These are phyloP conservation scores for Pholiota microspora DNA, from an alignment of 768 basidiomycete genomes.

Conservation along the genomic window DNA sequence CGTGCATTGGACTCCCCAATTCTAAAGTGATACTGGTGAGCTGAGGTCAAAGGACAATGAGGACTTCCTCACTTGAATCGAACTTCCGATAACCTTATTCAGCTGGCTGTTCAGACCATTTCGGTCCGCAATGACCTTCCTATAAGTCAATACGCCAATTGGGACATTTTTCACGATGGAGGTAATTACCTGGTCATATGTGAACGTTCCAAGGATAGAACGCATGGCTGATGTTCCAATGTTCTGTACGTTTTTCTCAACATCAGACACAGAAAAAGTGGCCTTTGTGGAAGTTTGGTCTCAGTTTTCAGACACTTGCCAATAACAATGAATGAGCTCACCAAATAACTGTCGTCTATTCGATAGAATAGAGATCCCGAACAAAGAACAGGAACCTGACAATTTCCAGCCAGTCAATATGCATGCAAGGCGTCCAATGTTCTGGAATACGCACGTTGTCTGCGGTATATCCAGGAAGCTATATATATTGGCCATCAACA, in stretches of 20 bases:
- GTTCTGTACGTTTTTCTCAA: slow-evolving; percentile 46
- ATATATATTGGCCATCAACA: neutral
- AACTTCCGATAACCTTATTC: slow-evolving; percentile 46
- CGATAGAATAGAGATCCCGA: slow-evolving; percentile 57
- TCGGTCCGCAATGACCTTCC: slow-evolving; percentile 50
- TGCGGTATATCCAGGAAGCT: slow-evolving; percentile 33
- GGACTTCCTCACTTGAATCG: slow-evolving; percentile 35
- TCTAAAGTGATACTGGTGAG: slow-evolving; percentile 22
- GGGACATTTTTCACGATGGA: neutral
- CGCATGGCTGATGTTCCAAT: slow-evolving; percentile 55
- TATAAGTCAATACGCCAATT: neutral
- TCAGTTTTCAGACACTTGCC: neutral
- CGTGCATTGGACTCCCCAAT: slow-evolving; percentile 59
- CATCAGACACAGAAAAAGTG: slow-evolving; percentile 49
- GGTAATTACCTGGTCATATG: slow-evolving; percentile 39
- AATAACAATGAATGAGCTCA: slow-evolving; percentile 1
- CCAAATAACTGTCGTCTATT: slow-evolving; percentile 48
- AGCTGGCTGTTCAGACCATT: slow-evolving; percentile 50
- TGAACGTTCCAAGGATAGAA: slow-evolving; percentile 50
- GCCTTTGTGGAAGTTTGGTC: slow-evolving; percentile 26
- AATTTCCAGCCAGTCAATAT: too few relatives aligned
- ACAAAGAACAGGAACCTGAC: slow-evolving; percentile 46
- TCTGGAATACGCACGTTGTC: slow-evolving; percentile 31
- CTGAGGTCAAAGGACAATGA: neutral
- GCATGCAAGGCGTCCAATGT: too few relatives aligned